Evolutionary conservation across 1,284 basidiomycete species (phyloP).

Genomic region (Mycosarcoma maydis): DNA sequence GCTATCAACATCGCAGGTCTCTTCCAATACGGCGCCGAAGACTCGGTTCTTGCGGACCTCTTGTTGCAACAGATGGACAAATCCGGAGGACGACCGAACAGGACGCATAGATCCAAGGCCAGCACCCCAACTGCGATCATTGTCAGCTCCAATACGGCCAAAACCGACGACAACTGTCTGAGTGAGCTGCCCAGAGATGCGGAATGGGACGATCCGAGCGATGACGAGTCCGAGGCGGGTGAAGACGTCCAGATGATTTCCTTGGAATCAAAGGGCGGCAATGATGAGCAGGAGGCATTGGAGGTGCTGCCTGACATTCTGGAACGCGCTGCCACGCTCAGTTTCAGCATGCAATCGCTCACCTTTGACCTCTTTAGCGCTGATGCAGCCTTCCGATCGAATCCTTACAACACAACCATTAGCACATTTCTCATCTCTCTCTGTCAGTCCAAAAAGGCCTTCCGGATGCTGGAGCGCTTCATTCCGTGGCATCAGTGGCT

Average conservation of each 20-base stretch:
- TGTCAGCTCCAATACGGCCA: slow-evolving; percentile 49
- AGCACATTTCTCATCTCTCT: slow-evolving; percentile 84
- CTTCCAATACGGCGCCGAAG: slow-evolving; percentile 86
- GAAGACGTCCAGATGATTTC: slow-evolving; percentile 70
- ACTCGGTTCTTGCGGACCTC: slow-evolving; percentile 72
- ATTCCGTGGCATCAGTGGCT: slow-evolving; percentile 84
- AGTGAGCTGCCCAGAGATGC: slow-evolving; percentile 38
- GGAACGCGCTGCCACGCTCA: slow-evolving; percentile 78
- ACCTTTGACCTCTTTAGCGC: slow-evolving; percentile 69
- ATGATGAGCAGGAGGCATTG: slow-evolving; percentile 44
- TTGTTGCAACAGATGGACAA: slow-evolving; percentile 23
- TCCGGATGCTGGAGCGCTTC: slow-evolving; percentile 68
- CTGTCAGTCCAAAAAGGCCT: slow-evolving; percentile 47
- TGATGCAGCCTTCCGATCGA: slow-evolving; percentile 49
- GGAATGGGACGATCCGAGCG: slow-evolving; percentile 40
- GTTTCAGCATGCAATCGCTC: slow-evolving; percentile 80
- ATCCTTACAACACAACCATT: slow-evolving; percentile 85
- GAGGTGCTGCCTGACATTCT: slow-evolving; percentile 73
- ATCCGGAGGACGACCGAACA: slow-evolving; percentile 35
- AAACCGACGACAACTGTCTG: slow-evolving; percentile 36
- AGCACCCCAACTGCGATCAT: slow-evolving; percentile 53
- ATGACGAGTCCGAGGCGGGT: slow-evolving; percentile 52
- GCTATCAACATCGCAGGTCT: slow-evolving; percentile 82
- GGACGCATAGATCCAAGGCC: slow-evolving; percentile 68
- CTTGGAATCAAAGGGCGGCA: slow-evolving; percentile 38